A percentile compares a stretch with the other conserved stretches of the same genome.
phyloP scores from a whole-genome alignment of 2,329 filamentous ascomycete genomes.

The Claviceps sp. region DNA sequence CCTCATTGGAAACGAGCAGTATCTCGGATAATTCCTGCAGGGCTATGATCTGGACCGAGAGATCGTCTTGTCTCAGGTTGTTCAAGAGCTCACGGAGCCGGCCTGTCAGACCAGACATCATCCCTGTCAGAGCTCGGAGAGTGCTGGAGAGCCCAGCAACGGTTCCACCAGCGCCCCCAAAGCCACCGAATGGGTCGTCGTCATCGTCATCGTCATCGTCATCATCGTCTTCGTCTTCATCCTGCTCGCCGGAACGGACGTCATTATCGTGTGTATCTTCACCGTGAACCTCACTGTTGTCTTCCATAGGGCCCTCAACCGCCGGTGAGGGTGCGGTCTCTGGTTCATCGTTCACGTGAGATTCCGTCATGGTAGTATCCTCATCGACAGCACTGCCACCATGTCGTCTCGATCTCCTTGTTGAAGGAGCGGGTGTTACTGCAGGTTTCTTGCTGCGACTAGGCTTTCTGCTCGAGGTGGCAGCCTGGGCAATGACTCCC shows the following conservation, averaged over 20 bases:
- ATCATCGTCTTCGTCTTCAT: conserved; percentile 37
- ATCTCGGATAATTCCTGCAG: conserved; percentile 89
- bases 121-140: conserved; percentile 74
- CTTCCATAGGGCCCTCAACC: conserved; percentile 21
- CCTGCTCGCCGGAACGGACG: conserved; percentile 16
- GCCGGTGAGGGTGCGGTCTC: conserved; percentile 29
- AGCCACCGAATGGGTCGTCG: conserved; percentile 49
- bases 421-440: conserved; percentile 29
- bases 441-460: conserved; percentile 54
- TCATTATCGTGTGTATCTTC: conserved; percentile 20
- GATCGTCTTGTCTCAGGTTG: conserved; percentile 70
- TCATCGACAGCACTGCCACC: conserved; percentile 38
- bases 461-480: conserved; percentile 59
- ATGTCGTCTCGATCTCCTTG: conserved; percentile 40
- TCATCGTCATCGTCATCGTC: conserved; percentile 54
- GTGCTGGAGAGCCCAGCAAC: conserved; percentile 62
- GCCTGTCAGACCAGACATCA: conserved; percentile 75
- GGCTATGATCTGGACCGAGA: conserved; percentile 82
- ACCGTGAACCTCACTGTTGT: conserved; percentile 21
- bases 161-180: conserved; percentile 52
- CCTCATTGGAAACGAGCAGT: conserved; percentile 86
- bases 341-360: conserved; percentile 38
- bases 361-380: conserved; percentile 60
- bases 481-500: conserved; percentile 42
- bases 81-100: conserved; percentile 65